Evolutionary conservation across 768 basidiomycete species (phyloP).

Genomic region (Boletus rubroflammeus): DNA sequence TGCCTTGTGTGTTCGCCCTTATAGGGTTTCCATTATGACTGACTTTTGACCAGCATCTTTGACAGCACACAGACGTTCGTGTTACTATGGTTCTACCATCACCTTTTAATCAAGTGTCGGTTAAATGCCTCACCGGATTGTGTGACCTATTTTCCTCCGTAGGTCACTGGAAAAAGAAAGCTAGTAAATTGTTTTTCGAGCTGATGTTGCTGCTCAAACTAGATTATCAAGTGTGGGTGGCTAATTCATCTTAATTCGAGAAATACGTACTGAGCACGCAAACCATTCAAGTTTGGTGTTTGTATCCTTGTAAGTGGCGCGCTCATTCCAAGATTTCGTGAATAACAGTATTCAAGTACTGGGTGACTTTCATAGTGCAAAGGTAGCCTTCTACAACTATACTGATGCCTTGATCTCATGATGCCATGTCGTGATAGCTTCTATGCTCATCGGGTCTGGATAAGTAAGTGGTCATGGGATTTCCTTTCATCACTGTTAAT

Average conservation of each 20-base stretch:
- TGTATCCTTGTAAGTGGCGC: background rate
- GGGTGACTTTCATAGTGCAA: background rate
- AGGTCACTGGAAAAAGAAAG: background rate
- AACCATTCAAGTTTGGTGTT: background rate
- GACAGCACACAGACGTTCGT: constrained; percentile 2
- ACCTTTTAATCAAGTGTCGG: constrained; percentile 12
- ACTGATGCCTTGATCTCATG: background rate
- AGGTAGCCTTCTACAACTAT: background rate
- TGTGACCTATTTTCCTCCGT: constrained; percentile 1
- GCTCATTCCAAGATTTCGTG: background rate
- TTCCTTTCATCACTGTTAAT: background rate
- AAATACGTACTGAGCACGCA: background rate
- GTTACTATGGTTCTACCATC: background rate
- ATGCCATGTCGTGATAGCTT: background rate
- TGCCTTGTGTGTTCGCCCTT: constrained; percentile 2
- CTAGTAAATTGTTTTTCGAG: background rate
- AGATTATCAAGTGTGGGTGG: background rate
- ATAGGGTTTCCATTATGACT: background rate
- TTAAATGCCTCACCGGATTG: background rate
- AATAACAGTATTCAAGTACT: background rate
- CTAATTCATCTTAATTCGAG: background rate
- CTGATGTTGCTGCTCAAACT: background rate
- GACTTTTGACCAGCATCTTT: constrained; percentile 6
- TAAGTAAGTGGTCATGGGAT: background rate
- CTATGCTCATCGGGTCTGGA: background rate